Evolutionary conservation across 805 yeast genomes (phyloP).

Genomic region (Starmerella roubikii): DNA sequence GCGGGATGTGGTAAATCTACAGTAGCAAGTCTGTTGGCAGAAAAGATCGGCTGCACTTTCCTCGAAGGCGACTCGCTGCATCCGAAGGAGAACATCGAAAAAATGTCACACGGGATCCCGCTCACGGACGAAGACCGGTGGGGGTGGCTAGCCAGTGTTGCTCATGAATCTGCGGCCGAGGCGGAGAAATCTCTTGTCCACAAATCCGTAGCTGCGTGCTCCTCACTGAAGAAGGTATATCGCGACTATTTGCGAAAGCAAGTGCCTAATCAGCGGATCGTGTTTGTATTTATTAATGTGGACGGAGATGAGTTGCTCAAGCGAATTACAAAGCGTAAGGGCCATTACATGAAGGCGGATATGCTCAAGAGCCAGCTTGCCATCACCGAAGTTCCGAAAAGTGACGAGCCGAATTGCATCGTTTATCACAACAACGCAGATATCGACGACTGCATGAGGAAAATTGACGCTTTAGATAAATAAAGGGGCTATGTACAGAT

Average conservation of each 20-base stretch:
- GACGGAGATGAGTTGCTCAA: constrained; percentile 43
- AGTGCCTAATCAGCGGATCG: constrained; percentile 26
- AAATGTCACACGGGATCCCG: constrained; percentile 74
- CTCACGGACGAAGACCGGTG: constrained; percentile 81
- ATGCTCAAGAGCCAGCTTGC: constrained; percentile 73
- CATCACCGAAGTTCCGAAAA: constrained; percentile 56
- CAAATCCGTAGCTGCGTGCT: constrained; percentile 58
- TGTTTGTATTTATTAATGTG: constrained; percentile 57
- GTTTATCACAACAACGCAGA: constrained; percentile 16
- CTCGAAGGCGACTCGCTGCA: constrained; percentile 82
- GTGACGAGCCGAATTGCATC: constrained; percentile 15
- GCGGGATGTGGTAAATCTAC: constrained; percentile 94
- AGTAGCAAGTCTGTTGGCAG: constrained; percentile 42
- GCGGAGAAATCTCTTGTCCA: constrained; percentile 21
- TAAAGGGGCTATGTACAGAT: no score
- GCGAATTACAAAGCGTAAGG: constrained; percentile 50
- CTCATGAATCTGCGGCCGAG: constrained; percentile 28
- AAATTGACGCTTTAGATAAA: not conserved
- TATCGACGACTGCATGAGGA: constrained; percentile 9
- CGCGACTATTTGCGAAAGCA: constrained; percentile 44
- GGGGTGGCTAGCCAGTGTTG: constrained; percentile 64
- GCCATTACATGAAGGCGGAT: constrained; percentile 76
- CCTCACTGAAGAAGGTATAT: constrained; percentile 65
- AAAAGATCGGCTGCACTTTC: constrained; percentile 38
- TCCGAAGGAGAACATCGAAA: constrained; percentile 55